Percentiles rank a stretch among this genome's conserved stretches.
Evolutionary conservation across 2,329 filamentous ascomycete genomes (phyloP).

Genomic region (Sporothrix variecibatus): DNA sequence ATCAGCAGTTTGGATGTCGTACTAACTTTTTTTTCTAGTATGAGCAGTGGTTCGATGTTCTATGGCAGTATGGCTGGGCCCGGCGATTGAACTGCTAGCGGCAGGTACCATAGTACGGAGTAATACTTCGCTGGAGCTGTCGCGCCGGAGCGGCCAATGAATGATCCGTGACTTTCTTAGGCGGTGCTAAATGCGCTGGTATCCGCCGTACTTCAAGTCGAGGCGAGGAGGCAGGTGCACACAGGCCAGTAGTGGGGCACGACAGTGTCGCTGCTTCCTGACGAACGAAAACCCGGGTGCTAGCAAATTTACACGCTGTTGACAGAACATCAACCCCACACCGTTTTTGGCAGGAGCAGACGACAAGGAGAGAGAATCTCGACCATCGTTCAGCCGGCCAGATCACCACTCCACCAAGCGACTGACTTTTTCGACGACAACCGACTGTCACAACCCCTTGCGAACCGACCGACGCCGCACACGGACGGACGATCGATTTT

Average conservation of each 20-base stretch:
- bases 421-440: background rate
- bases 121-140: conserved; percentile 7
- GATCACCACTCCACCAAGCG: background rate
- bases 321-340: conserved; percentile 13
- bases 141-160: conserved; percentile 27
- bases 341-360: background rate
- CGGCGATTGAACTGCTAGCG: background rate
- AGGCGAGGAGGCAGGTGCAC: conserved; percentile 16
- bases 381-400: background rate
- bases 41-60: conserved; percentile 20
- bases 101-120: background rate
- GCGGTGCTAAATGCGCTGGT: background rate
- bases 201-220: background rate
- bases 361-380: background rate
- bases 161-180: conserved; percentile 21
- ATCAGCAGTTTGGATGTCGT: background rate
- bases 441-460: background rate
- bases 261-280: background rate
- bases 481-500: background rate
- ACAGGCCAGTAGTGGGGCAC: conserved; percentile 23
- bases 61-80: background rate
- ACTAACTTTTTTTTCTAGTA: conserved; percentile 6
- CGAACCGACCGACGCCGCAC: background rate
- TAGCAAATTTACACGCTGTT: conserved; percentile 10
- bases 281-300: conserved; percentile 1